A percentile compares a stretch with the other conserved stretches of the same genome.
These are phyloP conservation scores for Phaeoacremonium minimum DNA, from an alignment of 2,329 filamentous ascomycete genomes.

Conservation along the genomic window DNA sequence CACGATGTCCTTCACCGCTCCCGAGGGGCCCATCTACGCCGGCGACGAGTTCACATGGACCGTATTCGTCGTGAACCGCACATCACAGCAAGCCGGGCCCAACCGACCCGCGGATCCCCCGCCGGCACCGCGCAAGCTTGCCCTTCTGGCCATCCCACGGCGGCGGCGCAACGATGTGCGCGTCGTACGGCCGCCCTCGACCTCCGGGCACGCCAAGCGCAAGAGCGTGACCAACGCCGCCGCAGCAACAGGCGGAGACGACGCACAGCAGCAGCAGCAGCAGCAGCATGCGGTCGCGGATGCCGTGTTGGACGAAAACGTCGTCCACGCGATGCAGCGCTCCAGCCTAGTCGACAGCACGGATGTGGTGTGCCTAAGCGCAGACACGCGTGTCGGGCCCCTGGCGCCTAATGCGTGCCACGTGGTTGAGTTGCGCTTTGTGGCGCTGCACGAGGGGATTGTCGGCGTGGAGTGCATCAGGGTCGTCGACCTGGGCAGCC, in stretches of 20 bases:
- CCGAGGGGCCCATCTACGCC: slow-evolving; percentile 48
- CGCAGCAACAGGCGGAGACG: slow-evolving; percentile 9
- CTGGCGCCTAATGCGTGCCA: slow-evolving; percentile 70
- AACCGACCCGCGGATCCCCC: slow-evolving; percentile 23
- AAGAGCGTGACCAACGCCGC: slow-evolving; percentile 9
- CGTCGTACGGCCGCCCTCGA: slow-evolving; percentile 48
- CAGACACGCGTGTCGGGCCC: slow-evolving; percentile 70
- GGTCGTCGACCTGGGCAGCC: slow-evolving; percentile 67
- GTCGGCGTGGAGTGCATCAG: slow-evolving; percentile 68
- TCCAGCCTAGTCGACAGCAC: slow-evolving; percentile 58
- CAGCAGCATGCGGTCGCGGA: slow-evolving; percentile 53
- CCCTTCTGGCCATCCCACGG: slow-evolving; percentile 63
- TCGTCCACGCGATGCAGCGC: slow-evolving; percentile 68
- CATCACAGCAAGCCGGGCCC: slow-evolving; percentile 31
- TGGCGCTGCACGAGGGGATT: slow-evolving; percentile 63
- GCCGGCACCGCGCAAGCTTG: slow-evolving; percentile 58
- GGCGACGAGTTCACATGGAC: slow-evolving; percentile 69
- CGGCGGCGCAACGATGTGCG: slow-evolving; percentile 55
- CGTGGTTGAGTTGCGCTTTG: slow-evolving; percentile 67
- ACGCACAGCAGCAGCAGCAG: slow-evolving; percentile 16
- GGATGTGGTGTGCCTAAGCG: slow-evolving; percentile 70
- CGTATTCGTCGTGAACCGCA: slow-evolving; percentile 73
- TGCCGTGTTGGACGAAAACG: slow-evolving; percentile 67
- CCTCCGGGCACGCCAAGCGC: slow-evolving; percentile 34
- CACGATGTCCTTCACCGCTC: slow-evolving; percentile 69